A percentile compares a stretch with the other conserved stretches of the same genome.
These are phyloP conservation scores for Solanum paucissectum DNA, from an alignment of 257 asterid genomes.

Conservation along the genomic window DNA sequence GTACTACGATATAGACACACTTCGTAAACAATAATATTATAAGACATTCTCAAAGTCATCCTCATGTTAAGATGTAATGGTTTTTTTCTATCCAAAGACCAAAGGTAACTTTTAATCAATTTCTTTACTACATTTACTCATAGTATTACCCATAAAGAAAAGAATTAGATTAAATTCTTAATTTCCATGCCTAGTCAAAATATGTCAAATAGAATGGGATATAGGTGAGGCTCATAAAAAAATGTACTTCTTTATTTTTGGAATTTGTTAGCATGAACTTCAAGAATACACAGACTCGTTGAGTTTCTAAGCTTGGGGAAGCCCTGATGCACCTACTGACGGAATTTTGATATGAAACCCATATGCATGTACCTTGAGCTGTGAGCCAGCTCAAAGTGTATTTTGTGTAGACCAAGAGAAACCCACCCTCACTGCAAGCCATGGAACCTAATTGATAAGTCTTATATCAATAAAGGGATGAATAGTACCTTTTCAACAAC, in stretches of 20 bases:
- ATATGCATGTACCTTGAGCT: neutral
- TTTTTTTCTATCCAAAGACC: neutral
- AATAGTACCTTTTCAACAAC: constrained; percentile 55
- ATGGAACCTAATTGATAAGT: neutral
- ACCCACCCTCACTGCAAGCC: neutral
- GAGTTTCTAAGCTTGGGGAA: neutral
- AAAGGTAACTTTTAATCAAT: neutral
- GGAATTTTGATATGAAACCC: neutral
- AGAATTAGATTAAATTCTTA: neutral
- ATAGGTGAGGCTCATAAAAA: neutral
- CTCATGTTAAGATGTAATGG: neutral
- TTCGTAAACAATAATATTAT: neutral
- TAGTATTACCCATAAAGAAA: neutral
- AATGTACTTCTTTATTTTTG: neutral
- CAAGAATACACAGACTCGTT: neutral
- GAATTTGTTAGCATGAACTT: neutral
- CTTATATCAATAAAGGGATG: neutral
- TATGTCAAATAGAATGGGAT: neutral
- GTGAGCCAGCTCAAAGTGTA: neutral
- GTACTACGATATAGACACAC: neutral
- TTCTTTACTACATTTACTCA: neutral
- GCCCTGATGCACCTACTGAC: neutral
- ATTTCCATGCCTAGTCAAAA: neutral
- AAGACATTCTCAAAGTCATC: neutral
- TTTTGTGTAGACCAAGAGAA: neutral